A percentile compares a stretch with the other conserved stretches of the same genome.
phyloP scores from a whole-genome alignment of 805 yeast genomes.

The Phaffomyces antillensis region DNA sequence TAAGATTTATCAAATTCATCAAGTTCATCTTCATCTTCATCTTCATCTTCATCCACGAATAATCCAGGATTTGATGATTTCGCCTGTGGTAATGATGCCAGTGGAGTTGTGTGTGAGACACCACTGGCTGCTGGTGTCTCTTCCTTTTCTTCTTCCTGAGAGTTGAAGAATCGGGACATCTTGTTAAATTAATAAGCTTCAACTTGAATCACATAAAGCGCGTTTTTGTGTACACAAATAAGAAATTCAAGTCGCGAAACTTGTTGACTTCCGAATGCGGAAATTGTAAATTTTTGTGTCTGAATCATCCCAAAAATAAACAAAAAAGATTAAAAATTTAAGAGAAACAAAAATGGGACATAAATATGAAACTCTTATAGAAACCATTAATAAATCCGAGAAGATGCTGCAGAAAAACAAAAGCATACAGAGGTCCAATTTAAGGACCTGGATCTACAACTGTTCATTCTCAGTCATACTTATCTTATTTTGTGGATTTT shows the following conservation, averaged over 20 bases:
- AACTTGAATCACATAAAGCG: too few species aligned
- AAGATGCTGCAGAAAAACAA: not conserved
- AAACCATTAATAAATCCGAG: not conserved
- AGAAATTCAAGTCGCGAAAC: not conserved
- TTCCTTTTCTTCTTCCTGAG: conserved; percentile 4
- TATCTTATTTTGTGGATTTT: conserved; percentile 44
- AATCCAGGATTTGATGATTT: too few species aligned
- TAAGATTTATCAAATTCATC: conserved; percentile 13
- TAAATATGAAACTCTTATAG: too few species aligned
- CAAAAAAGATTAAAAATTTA: not conserved
- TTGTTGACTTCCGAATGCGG: conserved; percentile 6
- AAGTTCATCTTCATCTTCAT: not conserved
- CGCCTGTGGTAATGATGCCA: too few species aligned
- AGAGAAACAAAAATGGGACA: not conserved
- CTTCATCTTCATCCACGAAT: not conserved
- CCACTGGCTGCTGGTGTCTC: too few species aligned
- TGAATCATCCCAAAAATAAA: not conserved
- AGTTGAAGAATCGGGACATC: not conserved
- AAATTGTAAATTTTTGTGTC: not conserved
- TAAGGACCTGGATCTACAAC: conserved; percentile 37
- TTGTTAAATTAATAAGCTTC: too few species aligned
- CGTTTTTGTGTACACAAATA: not conserved
- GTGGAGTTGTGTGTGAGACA: too few species aligned
- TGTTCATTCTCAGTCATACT: conserved; percentile 35
- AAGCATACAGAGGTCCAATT: conserved; percentile 9